Percentiles rank a stretch among this genome's conserved stretches.
These are phyloP conservation scores for Acaromyces ingoldii DNA, from an alignment of 1,284 basidiomycete species.

Conservation along the genomic window DNA sequence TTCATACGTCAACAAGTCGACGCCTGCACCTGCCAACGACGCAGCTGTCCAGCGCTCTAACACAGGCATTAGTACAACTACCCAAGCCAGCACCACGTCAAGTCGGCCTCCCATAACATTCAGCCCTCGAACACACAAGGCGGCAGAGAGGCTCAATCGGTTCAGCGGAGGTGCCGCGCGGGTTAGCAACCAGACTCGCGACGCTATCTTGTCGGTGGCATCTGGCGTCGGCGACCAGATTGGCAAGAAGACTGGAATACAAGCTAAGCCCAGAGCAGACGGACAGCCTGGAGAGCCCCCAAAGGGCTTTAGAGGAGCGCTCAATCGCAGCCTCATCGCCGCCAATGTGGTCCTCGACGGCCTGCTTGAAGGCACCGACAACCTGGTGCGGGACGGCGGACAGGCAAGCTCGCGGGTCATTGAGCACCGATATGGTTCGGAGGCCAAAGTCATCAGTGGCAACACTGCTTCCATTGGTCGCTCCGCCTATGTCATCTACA, in stretches of 20 bases:
- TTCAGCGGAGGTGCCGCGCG: not conserved
- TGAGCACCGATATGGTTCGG: slow-evolving; percentile 48
- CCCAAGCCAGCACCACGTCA: not conserved
- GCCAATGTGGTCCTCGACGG: slow-evolving; percentile 49
- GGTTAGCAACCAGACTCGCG: slow-evolving; percentile 26
- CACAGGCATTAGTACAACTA: not conserved
- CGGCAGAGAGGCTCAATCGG: not conserved
- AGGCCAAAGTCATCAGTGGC: slow-evolving; percentile 42
- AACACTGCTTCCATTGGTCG: slow-evolving; percentile 30
- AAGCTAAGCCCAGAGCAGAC: slow-evolving; percentile 28
- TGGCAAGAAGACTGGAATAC: slow-evolving; percentile 48
- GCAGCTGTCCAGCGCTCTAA: not conserved
- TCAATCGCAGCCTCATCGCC: slow-evolving; percentile 47
- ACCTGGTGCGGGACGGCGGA: slow-evolving; percentile 31
- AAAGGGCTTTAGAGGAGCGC: slow-evolving; percentile 42
- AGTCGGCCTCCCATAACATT: slow-evolving; percentile 3
- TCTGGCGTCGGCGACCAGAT: slow-evolving; percentile 45
- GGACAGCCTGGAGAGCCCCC: slow-evolving; percentile 23
- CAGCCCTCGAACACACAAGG: not conserved
- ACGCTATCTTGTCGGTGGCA: slow-evolving; percentile 41
- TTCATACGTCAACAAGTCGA: slow-evolving; percentile 10
- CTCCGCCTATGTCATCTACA: slow-evolving; percentile 47
- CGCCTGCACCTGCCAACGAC: not conserved
- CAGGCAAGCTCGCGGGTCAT: slow-evolving; percentile 47
- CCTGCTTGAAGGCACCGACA: slow-evolving; percentile 44